These are phyloP conservation scores for Halophytophthora polymorphica DNA, from an alignment of 352 stramenopile species.

Conservation along the genomic window DNA sequence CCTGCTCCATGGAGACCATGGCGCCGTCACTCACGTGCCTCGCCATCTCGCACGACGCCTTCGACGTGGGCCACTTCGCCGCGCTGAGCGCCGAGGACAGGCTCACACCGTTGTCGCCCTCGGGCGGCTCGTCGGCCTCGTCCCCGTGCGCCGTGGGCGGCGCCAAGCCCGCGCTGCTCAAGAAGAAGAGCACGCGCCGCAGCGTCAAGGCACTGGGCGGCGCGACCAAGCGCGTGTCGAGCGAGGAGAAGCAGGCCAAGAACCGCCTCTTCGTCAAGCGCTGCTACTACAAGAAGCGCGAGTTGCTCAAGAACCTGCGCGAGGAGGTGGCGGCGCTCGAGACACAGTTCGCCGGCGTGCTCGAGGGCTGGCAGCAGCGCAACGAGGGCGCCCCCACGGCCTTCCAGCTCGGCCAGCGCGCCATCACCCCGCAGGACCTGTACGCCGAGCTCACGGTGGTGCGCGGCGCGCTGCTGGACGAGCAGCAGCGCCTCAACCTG, in stretches of 20 bases:
- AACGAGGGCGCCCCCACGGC: conserved; percentile 25
- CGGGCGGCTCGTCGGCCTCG: conserved; percentile 11
- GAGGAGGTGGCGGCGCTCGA: conserved; percentile 39
- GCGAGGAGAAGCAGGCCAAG: conserved; percentile 57
- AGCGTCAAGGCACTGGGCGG: conserved; percentile 15
- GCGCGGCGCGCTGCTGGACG: conserved; percentile 35
- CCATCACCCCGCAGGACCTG: conserved; percentile 30
- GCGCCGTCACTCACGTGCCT: conserved; percentile 1
- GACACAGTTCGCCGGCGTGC: conserved; percentile 27
- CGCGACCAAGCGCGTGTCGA: conserved; percentile 32
- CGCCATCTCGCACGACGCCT: conserved; percentile 36
- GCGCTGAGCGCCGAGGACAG: conserved; percentile 14
- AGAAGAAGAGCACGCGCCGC: conserved; percentile 30
- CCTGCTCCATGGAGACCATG: conserved; percentile 10
- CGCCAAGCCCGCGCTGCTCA: conserved; percentile 13
- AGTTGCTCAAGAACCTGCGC: conserved; percentile 38
- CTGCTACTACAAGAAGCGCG: conserved; percentile 80
- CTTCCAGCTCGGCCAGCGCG: conserved; percentile 29
- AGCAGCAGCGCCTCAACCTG: conserved; percentile 40
- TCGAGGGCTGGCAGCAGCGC: conserved; percentile 28
- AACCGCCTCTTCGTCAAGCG: conserved; percentile 74
- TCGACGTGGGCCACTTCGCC: conserved; percentile 21
- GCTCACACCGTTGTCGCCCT: conserved; percentile 23
- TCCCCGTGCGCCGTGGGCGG: conserved; percentile 9
- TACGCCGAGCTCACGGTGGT: conserved; percentile 42